Evolutionary conservation across 2,329 filamentous ascomycete genomes (phyloP).

Genomic region (Elsinoe ampelina): DNA sequence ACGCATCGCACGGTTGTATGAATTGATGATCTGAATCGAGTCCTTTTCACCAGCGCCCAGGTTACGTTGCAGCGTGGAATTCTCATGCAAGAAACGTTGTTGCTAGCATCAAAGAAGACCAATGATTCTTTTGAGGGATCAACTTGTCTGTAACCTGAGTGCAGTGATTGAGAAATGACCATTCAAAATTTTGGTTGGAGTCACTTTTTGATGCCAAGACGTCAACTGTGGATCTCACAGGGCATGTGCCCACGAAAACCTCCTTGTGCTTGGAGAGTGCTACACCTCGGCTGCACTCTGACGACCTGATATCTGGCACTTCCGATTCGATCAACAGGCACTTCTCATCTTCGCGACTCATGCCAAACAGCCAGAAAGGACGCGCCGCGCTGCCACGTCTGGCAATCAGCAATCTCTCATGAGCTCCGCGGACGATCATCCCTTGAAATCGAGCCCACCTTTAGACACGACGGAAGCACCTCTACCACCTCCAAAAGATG

Average conservation of each 20-base stretch:
- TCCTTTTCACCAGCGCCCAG: not conserved
- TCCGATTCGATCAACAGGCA: not conserved
- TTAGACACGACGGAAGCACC: not conserved
- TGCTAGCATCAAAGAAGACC: no score
- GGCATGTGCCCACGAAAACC: not conserved
- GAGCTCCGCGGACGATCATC: conserved; percentile 9
- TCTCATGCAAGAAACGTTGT: not conserved
- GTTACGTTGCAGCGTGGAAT: not conserved
- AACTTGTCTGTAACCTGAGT: not conserved
- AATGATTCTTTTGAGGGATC: no score
- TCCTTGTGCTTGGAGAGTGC: no score
- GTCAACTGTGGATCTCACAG: conserved; percentile 8
- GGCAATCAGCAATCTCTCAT: conserved; percentile 6
- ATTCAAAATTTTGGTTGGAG: not conserved
- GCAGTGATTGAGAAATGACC: conserved; percentile 15
- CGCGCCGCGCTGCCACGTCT: not conserved
- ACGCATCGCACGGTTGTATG: not conserved
- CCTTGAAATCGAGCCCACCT: conserved; percentile 3
- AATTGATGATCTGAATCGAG: not conserved
- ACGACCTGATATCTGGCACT: not conserved
- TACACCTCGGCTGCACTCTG: not conserved
- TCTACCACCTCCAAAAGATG: conserved; percentile 8
- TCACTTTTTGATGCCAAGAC: conserved; percentile 12
- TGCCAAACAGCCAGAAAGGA: not conserved
- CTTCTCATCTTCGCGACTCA: not conserved